A percentile compares a stretch with the other conserved stretches of the same genome.
These are phyloP conservation scores for Borealophlyctis nickersoniae DNA, from an alignment of 192 early-diverging fungal species.

Conservation along the genomic window DNA sequence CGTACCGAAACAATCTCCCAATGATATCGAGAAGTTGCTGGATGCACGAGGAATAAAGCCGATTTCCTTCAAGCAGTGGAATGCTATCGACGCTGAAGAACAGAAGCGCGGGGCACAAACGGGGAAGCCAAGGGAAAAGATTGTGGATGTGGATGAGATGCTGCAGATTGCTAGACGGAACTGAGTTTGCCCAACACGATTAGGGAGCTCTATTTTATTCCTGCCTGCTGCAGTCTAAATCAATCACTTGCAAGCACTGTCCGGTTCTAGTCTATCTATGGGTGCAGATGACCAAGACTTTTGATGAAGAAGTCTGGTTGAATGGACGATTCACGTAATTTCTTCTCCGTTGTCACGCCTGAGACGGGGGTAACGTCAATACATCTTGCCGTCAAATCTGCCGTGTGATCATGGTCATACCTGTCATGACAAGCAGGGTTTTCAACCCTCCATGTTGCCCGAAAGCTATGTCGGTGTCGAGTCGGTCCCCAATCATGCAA, in stretches of 20 bases:
- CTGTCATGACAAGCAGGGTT: slow-evolving; percentile 91
- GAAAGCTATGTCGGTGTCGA: slow-evolving; percentile 96
- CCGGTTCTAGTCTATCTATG: too few species aligned
- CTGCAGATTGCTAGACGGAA: slow-evolving; percentile 21
- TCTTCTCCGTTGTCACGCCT: slow-evolving; percentile 38
- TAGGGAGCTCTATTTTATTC: too few species aligned
- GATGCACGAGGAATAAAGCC: slow-evolving; percentile 17
- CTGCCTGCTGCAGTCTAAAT: too few species aligned
- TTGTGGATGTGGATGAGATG: slow-evolving; percentile 31
- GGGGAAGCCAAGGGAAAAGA: slow-evolving; percentile 87
- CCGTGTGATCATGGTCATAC: slow-evolving; percentile 43
- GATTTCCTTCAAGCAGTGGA: slow-evolving; percentile 78
- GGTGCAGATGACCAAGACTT: slow-evolving; percentile 37
- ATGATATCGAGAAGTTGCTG: slow-evolving; percentile 18
- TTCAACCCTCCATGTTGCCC: slow-evolving; percentile 79
- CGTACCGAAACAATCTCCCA: slow-evolving; percentile 66
- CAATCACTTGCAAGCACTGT: too few species aligned
- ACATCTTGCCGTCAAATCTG: not conserved
- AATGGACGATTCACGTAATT: slow-evolving; percentile 24
- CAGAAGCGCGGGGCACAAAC: slow-evolving; percentile 50
- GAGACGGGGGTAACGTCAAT: slow-evolving; percentile 1
- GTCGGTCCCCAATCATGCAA: slow-evolving; percentile 95
- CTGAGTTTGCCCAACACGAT: too few species aligned
- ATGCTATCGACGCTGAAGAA: slow-evolving; percentile 75
- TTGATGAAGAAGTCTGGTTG: slow-evolving; percentile 42